These are phyloP conservation scores for Fusarium nygamai DNA, from an alignment of 2,329 filamentous ascomycete genomes.

Conservation along the genomic window DNA sequence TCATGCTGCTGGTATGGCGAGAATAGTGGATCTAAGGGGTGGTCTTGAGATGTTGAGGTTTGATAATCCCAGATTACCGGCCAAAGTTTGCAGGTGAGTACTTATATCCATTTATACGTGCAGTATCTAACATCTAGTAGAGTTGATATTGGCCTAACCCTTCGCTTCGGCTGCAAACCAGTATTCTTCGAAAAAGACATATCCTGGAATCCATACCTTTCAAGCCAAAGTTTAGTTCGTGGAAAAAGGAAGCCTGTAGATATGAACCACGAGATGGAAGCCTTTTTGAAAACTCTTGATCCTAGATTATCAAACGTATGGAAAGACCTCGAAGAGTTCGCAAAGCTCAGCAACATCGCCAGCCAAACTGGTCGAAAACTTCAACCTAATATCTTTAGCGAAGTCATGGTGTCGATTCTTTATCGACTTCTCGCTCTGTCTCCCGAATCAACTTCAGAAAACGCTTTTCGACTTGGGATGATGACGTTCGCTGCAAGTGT, in stretches of 20 bases:
- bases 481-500: conserved; percentile 9
- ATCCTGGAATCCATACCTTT: conserved; percentile 30
- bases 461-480: conserved; percentile 26
- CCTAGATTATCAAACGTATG: conserved; percentile 21
- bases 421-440: conserved; percentile 29
- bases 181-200: conserved; percentile 18
- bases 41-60: conserved; percentile 26
- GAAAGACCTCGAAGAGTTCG: conserved; percentile 26
- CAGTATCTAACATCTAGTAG: background rate
- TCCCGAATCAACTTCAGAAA: background rate
- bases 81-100: conserved; percentile 36
- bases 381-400: conserved; percentile 29
- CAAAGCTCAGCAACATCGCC: conserved; percentile 31
- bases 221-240: background rate
- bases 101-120: fast-evolving
- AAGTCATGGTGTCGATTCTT: conserved; percentile 27
- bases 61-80: conserved; percentile 27
- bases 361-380: conserved; percentile 27
- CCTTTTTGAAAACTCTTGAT: conserved; percentile 11
- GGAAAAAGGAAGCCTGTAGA: background rate
- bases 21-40: conserved; percentile 30
- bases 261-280: background rate
- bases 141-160: conserved; percentile 25
- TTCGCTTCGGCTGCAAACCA: conserved; percentile 21
- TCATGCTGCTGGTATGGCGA: conserved; percentile 26